Evolutionary conservation across 1,139 yeast species (phyloP).

Genomic region (Pneumocystis canis): DNA sequence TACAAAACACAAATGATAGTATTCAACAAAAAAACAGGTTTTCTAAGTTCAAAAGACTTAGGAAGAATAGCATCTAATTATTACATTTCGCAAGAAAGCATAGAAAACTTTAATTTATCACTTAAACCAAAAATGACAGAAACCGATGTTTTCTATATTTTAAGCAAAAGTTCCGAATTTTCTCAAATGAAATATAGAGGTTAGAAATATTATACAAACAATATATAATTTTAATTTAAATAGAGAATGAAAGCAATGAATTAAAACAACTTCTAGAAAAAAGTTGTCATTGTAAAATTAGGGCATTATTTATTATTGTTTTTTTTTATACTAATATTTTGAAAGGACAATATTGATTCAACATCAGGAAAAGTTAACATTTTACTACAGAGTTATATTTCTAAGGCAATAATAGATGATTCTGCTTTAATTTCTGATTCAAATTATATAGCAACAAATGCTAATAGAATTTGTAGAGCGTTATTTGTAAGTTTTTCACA

Average conservation of each 20-base stretch:
- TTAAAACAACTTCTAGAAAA: conserved; percentile 44
- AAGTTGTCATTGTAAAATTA: conserved; percentile 64
- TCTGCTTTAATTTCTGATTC: conserved; percentile 77
- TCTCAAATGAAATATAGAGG: conserved; percentile 74
- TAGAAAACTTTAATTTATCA: conserved; percentile 78
- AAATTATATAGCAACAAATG: conserved; percentile 87
- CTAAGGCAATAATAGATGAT: conserved; percentile 46
- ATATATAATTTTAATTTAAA: background rate
- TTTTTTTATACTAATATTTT: background rate
- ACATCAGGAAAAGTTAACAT: conserved; percentile 80
- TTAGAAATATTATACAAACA: background rate
- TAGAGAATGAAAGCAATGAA: conserved; percentile 63
- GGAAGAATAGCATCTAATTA: conserved; percentile 94
- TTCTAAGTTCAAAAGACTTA: conserved; percentile 70
- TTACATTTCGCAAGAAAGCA: conserved; percentile 67
- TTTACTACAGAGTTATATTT: conserved; percentile 73
- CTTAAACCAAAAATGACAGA: conserved; percentile 77
- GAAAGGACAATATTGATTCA: conserved; percentile 19
- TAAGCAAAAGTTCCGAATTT: conserved; percentile 88
- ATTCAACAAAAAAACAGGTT: conserved; percentile 70
- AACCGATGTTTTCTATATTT: conserved; percentile 78
- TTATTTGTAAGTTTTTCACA: conserved; percentile 62
- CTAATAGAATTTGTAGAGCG: conserved; percentile 86
- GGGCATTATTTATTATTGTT: conserved; percentile 50
- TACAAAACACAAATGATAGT: conserved; percentile 85